Evolutionary conservation across 768 basidiomycete species (phyloP).

Genomic region (Mycena capillaripes): DNA sequence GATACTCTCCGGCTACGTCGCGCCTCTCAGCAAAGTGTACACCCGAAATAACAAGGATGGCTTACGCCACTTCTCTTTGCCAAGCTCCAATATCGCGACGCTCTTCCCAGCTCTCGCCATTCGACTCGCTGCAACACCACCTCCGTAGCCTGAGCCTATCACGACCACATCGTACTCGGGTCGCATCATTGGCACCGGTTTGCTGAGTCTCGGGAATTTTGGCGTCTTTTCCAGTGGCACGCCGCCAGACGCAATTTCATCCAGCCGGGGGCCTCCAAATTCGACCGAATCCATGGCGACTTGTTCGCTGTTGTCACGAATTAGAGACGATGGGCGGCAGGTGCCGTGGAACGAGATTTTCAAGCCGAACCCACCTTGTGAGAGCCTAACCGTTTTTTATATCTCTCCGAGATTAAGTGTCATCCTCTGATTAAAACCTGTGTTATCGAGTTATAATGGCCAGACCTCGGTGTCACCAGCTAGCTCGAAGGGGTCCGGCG

Average conservation of each 20-base stretch:
- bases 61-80: slow-evolving; percentile 39
- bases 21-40: neutral
- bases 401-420: too few species aligned
- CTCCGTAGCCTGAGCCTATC: slow-evolving; percentile 39
- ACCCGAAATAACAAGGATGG: neutral
- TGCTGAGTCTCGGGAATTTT: slow-evolving; percentile 33
- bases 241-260: slow-evolving; percentile 10
- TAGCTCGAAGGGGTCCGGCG: too few species aligned
- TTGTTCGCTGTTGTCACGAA: too few species aligned
- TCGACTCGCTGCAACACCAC: slow-evolving; percentile 37
- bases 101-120: slow-evolving; percentile 38
- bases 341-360: too few species aligned
- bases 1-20: slow-evolving; percentile 37
- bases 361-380: too few species aligned
- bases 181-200: slow-evolving; percentile 35
- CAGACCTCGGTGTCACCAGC: too few species aligned
- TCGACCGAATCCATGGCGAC: neutral
- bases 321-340: too few species aligned
- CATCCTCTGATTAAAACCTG: too few species aligned
- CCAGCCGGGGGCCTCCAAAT: neutral
- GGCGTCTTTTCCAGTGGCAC: neutral
- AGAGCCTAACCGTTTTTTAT: too few species aligned
- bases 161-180: slow-evolving; percentile 39
- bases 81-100: slow-evolving; percentile 37
- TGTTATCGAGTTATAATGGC: too few species aligned